Evolutionary conservation across 208 protist genomes (phyloP), one percentile per base, ranked within the genome.

Genomic region (Wallacemonas rigidus): DNA sequence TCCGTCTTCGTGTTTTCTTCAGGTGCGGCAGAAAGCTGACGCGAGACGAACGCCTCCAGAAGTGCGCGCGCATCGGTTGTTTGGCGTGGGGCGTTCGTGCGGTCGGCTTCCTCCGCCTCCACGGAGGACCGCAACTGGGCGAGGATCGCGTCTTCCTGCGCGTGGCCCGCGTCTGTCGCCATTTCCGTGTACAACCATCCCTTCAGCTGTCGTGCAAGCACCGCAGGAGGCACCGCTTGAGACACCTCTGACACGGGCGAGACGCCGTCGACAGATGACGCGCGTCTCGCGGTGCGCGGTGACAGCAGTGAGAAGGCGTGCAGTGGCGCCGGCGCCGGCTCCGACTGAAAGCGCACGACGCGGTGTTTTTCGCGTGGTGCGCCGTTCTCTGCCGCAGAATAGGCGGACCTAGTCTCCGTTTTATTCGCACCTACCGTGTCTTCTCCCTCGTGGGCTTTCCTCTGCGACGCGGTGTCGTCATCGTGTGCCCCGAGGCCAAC

Each of bases 181-280:
- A 86, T 86, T 54, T 86, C 76, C 50, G 76, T 39, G 74, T 87
- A 87, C 3, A 86, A 63, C 86, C 79, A 90, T 11, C 65, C 67
- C 50, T 82, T 80, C 17, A 91, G 76, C 77, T 82, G 74, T 43
- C 17, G 40, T 0, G 71, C 69, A 35, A 85, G 41, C 17, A 26
- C 63, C 40, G 26, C 67, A 38, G 47, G 26, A 1, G 56, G 50
- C 4, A 2, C 26, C 9, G 63, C 35, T 39, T 51, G 15, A 5
- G 14, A 44, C 26, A 36, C 45, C 39, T 11, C 12, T 60, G 47
- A 70, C 60, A 57, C 6, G 38, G 43, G 26, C 54, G 60, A 64
- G 41, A 43, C 43, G 40, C 56, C 50, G 57, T 71, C 50, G 38
- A 65, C 5, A 57, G 62, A 36, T 6, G 47, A 45, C 43, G 62